Evolutionary conservation across 306 rosid genomes (phyloP).

Genomic region (Trichosanthes truncata): DNA sequence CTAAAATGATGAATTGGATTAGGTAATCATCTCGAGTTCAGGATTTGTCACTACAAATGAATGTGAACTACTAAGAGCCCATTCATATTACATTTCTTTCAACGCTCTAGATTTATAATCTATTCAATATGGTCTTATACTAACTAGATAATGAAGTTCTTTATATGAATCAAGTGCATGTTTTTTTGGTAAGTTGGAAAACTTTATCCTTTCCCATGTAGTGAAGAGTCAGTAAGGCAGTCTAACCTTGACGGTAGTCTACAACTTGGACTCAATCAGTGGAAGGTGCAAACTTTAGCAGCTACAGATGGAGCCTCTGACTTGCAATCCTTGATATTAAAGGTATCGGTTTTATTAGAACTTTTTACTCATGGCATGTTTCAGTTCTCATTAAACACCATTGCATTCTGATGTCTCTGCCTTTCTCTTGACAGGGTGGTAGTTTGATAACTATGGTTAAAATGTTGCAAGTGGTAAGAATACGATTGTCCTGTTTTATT

Average conservation of each 20-base stretch:
- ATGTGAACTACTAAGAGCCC: neutral
- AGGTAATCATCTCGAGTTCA: neutral
- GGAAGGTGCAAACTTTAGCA: constrained; percentile 56
- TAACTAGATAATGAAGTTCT: neutral
- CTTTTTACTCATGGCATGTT: constrained; percentile 15
- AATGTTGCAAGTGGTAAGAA: constrained; percentile 67
- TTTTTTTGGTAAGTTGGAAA: constrained; percentile 11
- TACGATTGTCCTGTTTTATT: constrained; percentile 11
- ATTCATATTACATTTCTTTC: neutral
- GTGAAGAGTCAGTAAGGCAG: constrained; percentile 42
- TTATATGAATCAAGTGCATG: neutral
- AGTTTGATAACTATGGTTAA: constrained; percentile 57
- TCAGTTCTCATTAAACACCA: constrained; percentile 4
- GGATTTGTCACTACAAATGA: neutral
- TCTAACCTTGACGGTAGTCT: constrained; percentile 40
- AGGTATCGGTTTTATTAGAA: constrained; percentile 31
- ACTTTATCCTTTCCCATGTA: constrained; percentile 23
- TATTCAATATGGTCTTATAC: neutral
- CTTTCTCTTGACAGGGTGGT: constrained; percentile 52
- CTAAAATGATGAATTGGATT: neutral
- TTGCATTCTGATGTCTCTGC: neutral
- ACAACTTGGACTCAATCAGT: constrained; percentile 61
- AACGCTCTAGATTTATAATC: neutral
- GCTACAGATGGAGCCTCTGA: constrained; percentile 52
- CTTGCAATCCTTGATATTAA: constrained; percentile 55